Conservation (phyloP, 305 asterid genomes). For the Rubia tinctorum region DNA sequence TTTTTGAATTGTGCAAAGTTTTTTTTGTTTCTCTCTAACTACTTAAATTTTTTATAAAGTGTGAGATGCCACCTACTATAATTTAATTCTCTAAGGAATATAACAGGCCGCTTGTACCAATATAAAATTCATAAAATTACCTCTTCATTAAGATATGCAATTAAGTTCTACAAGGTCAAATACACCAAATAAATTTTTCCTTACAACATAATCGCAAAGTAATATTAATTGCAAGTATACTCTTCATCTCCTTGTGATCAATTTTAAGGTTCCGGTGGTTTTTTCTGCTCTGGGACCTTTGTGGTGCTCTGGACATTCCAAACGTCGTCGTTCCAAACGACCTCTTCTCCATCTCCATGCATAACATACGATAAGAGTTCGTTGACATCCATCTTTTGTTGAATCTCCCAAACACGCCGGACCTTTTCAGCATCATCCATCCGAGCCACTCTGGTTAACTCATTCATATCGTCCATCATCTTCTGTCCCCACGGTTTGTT, state of each 20-base stretch:
- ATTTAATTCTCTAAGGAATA: too few species aligned
- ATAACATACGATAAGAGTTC: not conserved
- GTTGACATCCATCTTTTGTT: not conserved
- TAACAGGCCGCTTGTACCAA: too few species aligned
- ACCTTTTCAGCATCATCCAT: not conserved
- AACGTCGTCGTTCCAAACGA: slow-evolving; percentile 21
- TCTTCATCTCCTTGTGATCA: too few species aligned
- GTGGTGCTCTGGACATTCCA: slow-evolving; percentile 11
- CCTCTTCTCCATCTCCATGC: slow-evolving; percentile 4
- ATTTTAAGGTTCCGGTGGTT: not conserved
- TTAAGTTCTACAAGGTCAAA: too few species aligned
- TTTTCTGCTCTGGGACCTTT: not conserved
- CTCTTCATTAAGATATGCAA: too few species aligned
- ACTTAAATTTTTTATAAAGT: too few species aligned
- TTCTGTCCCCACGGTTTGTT: not conserved
- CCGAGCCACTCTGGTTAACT: not conserved
- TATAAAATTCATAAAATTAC: too few species aligned
- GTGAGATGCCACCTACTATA: too few species aligned
- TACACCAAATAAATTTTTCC: too few species aligned
- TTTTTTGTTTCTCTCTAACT: too few species aligned
- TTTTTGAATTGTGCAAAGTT: too few species aligned
- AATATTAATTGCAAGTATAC: not conserved
- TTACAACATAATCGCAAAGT: too few species aligned
- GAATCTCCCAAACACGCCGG: not conserved
- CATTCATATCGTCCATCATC: not conserved